phyloP scores from a whole-genome alignment of 1,284 basidiomycete genomes.

The Phlebopus sp. region DNA sequence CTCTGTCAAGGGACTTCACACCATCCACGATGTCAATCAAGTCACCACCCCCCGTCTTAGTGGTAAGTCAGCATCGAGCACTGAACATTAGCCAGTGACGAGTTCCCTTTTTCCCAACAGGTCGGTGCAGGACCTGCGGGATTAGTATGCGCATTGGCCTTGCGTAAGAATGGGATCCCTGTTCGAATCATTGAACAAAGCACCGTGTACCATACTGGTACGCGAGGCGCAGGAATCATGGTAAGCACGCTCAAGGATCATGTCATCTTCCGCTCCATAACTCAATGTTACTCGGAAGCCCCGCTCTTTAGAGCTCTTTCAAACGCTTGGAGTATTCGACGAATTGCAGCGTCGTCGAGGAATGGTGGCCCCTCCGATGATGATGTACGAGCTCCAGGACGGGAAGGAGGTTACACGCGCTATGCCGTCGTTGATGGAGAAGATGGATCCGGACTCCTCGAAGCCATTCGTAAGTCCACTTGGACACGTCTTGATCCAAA shows the following conservation, averaged over 20 bases:
- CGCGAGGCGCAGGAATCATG: constrained; percentile 1
- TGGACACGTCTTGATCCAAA: neutral
- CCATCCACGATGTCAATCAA: neutral
- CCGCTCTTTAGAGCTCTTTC: neutral
- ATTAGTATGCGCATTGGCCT: constrained; percentile 20
- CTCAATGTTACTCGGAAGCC: neutral
- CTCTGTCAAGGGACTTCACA: too few species aligned
- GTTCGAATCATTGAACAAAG: constrained; percentile 22
- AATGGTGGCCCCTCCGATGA: neutral
- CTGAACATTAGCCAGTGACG: neutral
- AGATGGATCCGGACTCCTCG: neutral
- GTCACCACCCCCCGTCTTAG: neutral
- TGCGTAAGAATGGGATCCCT: constrained; percentile 18
- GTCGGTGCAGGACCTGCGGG: constrained; percentile 28
- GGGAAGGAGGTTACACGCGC: neutral
- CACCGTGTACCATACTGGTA: neutral
- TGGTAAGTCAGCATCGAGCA: neutral
- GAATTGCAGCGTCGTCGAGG: neutral
- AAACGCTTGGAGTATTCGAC: neutral
- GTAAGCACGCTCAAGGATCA: neutral
- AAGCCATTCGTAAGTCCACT: neutral
- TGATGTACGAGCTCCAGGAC: neutral
- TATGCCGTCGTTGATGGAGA: neutral
- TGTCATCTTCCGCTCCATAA: too few species aligned
- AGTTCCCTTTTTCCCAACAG: constrained; percentile 4